Evolutionary conservation across 2,329 filamentous ascomycete genomes (phyloP).

Genomic region (Hypoxylon sp.): DNA sequence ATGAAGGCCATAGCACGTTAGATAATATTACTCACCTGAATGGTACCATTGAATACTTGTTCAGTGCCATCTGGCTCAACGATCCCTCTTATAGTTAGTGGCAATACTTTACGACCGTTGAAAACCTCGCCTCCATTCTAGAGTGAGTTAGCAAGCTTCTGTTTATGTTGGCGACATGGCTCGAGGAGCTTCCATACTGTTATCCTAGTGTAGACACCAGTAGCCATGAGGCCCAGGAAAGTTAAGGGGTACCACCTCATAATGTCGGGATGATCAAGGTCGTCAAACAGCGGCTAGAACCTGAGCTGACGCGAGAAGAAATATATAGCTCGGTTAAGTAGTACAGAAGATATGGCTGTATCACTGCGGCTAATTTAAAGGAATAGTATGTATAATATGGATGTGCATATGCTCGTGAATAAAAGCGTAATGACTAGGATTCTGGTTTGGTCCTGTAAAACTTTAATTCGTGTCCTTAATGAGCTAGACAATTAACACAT

Average conservation of each 20-base stretch:
- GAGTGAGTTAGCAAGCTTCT: constrained; percentile 13
- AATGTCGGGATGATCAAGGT: background rate
- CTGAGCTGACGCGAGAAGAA: background rate
- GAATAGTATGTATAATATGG: background rate
- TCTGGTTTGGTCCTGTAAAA: background rate
- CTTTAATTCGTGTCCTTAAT: too few species aligned
- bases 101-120: constrained; percentile 16
- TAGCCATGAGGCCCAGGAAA: background rate
- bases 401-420: background rate
- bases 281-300: background rate
- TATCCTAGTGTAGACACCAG: background rate
- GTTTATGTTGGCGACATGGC: background rate
- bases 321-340: background rate
- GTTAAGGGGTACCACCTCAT: background rate
- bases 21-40: constrained; percentile 27
- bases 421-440: background rate
- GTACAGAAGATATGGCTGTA: background rate
- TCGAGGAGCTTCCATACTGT: background rate
- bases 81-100: constrained; percentile 19
- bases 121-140: constrained; percentile 3
- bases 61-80: constrained; percentile 23
- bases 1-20: too few species aligned
- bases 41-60: constrained; percentile 31
- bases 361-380: background rate
- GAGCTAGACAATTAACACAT: background rate